phyloP scores from a whole-genome alignment of 441 rosid genomes.

The Erysimum pusillum region DNA sequence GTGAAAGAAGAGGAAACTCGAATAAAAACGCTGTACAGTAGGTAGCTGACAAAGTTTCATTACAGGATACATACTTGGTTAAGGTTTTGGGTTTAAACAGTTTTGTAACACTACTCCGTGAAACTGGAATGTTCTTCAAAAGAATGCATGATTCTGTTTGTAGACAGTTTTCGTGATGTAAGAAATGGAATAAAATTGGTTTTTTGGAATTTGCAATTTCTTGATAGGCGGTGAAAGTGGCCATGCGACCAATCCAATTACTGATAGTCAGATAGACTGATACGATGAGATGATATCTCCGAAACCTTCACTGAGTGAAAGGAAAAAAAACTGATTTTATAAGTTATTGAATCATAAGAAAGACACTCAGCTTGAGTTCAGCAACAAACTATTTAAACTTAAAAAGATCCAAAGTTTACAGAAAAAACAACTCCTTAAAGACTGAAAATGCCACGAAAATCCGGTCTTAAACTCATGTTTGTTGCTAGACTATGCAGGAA shows the following conservation, averaged over 20 bases:
- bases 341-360: constrained; percentile 5
- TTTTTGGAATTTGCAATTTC: background rate
- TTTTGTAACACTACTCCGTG: constrained; percentile 1
- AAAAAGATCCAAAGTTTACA: constrained; percentile 26
- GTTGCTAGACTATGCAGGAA: constrained; percentile 16
- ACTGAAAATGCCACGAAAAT: constrained; percentile 21
- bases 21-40: constrained; percentile 3
- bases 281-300: background rate
- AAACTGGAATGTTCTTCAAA: constrained; percentile 4
- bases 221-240: background rate
- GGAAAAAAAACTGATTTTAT: constrained; percentile 9
- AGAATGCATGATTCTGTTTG: background rate
- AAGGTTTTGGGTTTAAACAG: background rate
- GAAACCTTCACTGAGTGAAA: constrained; percentile 13
- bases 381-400: constrained; percentile 17
- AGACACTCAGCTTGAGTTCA: constrained; percentile 28
- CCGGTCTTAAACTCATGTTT: background rate
- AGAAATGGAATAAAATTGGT: background rate
- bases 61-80: constrained; percentile 13
- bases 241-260: background rate
- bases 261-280: background rate
- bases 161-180: background rate
- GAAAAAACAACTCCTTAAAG: background rate
- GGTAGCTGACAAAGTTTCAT: constrained; percentile 15
- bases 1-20: constrained; percentile 50